phyloP scores from a whole-genome alignment of 2,329 filamentous ascomycete genomes.

The Penicillium hesseltinei region DNA sequence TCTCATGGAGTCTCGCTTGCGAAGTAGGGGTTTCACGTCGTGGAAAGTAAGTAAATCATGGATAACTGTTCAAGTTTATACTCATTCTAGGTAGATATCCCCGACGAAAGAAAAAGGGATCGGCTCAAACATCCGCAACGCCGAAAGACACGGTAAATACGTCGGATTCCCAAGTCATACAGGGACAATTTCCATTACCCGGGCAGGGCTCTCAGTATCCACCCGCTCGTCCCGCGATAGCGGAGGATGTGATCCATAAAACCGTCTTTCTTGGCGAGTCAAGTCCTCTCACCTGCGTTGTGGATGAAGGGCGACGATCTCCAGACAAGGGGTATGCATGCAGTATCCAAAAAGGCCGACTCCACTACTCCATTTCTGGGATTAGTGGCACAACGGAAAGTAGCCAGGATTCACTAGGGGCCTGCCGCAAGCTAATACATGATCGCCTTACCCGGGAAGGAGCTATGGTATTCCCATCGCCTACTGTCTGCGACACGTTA shows the following conservation, averaged over 20 bases:
- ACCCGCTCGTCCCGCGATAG: not conserved
- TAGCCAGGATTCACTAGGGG: slow-evolving; percentile 20
- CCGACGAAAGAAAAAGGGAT: slow-evolving; percentile 20
- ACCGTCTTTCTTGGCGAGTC: slow-evolving; percentile 50
- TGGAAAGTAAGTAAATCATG: slow-evolving; percentile 39
- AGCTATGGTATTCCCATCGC: slow-evolving; percentile 48
- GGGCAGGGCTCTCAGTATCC: slow-evolving; percentile 10
- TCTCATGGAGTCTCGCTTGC: slow-evolving; percentile 37
- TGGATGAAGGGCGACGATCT: slow-evolving; percentile 38
- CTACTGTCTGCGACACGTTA: slow-evolving; percentile 43
- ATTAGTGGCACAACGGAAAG: slow-evolving; percentile 13
- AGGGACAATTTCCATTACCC: not conserved
- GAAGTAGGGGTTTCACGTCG: slow-evolving; percentile 45
- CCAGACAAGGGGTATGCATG: slow-evolving; percentile 31
- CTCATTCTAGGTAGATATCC: slow-evolving; percentile 18
- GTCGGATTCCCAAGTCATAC: not conserved
- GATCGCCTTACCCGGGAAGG: slow-evolving; percentile 33
- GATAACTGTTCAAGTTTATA: not conserved
- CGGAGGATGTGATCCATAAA: slow-evolving; percentile 18
- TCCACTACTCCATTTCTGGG: slow-evolving; percentile 40
- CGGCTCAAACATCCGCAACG: not conserved
- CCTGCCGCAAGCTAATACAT: slow-evolving; percentile 34
- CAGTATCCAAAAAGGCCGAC: slow-evolving; percentile 35
- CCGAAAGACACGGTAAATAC: not conserved
- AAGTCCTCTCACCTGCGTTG: slow-evolving; percentile 51